A percentile compares a stretch with the other conserved stretches of the same genome.
These are phyloP conservation scores for Codiaeum variegatum DNA, from an alignment of 441 rosid species.

Conservation along the genomic window DNA sequence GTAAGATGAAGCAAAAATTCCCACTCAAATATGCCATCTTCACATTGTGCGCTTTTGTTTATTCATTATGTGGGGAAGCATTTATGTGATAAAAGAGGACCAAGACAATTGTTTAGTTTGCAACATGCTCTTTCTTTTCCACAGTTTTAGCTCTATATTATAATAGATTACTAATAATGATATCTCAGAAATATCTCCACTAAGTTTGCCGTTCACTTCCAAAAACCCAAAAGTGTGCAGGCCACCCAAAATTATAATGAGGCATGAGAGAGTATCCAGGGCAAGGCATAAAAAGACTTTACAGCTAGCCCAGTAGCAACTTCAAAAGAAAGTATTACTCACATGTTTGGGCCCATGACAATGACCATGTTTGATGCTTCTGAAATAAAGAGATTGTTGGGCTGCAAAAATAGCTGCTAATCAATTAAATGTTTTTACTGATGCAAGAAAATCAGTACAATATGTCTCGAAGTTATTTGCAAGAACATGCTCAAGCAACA, in stretches of 20 bases:
- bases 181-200: background rate
- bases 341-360: conserved; percentile 97
- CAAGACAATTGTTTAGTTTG: background rate
- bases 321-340: conserved; percentile 33
- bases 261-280: background rate
- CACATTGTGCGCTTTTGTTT: no score
- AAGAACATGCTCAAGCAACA: conserved; percentile 14
- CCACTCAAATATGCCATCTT: no score
- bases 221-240: background rate
- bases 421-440: conserved; percentile 14
- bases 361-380: conserved; percentile 93
- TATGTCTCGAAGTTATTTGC: conserved; percentile 3
- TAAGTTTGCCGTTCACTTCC: background rate
- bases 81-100: no score
- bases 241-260: conserved; percentile 6
- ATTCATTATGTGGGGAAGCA: no score
- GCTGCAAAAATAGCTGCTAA: conserved; percentile 47
- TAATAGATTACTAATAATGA: background rate
- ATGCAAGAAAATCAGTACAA: conserved; percentile 5
- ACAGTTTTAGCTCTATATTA: background rate
- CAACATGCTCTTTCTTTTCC: background rate
- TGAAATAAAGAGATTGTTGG: conserved; percentile 88
- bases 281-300: conserved; percentile 6
- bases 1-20: background rate
- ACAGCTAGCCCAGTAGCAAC: conserved; percentile 10